A percentile compares a stretch with the other conserved stretches of the same genome.
phyloP scores from a whole-genome alignment of 345 rosid species.

The Linum usitatissimum region DNA sequence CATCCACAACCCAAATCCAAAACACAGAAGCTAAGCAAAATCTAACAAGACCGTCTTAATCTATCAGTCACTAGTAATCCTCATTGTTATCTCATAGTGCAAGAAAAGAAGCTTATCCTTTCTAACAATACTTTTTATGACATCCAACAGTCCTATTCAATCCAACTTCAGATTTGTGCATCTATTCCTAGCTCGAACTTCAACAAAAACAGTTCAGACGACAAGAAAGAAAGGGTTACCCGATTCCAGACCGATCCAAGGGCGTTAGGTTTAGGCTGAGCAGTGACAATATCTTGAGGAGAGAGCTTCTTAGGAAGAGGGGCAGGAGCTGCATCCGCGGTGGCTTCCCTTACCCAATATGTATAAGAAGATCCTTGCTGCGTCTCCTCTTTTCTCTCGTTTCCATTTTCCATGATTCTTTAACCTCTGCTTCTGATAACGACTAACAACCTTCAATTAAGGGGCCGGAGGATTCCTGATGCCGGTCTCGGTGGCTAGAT shows the following conservation, averaged over 20 bases:
- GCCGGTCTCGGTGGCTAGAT: not conserved
- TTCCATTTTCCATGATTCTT: slow-evolving; percentile 9
- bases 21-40: not conserved
- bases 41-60: not conserved
- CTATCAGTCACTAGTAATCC: no score
- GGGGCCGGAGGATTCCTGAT: no score
- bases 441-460: not conserved
- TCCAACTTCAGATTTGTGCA: not conserved
- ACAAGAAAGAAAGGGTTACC: slow-evolving; percentile 23
- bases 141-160: not conserved
- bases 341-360: slow-evolving; percentile 79
- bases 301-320: slow-evolving; percentile 55
- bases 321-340: slow-evolving; percentile 69
- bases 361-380: slow-evolving; percentile 37
- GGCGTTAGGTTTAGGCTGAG: slow-evolving; percentile 21
- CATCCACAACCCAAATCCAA: not conserved
- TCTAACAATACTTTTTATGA: not conserved
- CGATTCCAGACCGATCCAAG: slow-evolving; percentile 87
- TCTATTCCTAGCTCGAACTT: not conserved
- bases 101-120: no score
- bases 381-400: slow-evolving; percentile 12
- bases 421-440: not conserved
- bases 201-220: not conserved
- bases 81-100: no score
- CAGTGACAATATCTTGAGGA: slow-evolving; percentile 24